Conservation (phyloP, 495 filamentous ascomycete genomes). For the Apiosordaria backusii region DNA sequence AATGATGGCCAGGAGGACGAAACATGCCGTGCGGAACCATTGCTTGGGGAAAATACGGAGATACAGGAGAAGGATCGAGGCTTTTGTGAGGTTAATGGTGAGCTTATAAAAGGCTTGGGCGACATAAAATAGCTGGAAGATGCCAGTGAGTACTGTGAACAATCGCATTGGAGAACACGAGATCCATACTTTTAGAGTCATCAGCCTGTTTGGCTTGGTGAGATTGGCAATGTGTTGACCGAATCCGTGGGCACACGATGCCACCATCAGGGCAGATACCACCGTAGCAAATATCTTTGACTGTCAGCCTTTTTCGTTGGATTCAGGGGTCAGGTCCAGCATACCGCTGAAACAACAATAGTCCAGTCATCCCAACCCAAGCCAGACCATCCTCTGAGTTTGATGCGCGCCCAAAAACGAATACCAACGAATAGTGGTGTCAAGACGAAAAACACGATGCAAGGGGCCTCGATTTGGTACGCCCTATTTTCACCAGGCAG, state of each 20-base stretch:
- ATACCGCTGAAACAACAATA: slow-evolving; percentile 33
- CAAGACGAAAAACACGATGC: slow-evolving; percentile 34
- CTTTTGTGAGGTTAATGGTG: slow-evolving; percentile 32
- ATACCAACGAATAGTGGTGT: slow-evolving; percentile 32
- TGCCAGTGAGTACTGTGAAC: not conserved
- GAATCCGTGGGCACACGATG: slow-evolving; percentile 34
- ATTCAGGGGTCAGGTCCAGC: slow-evolving; percentile 5
- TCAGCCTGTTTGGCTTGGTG: slow-evolving; percentile 22
- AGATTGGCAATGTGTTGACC: slow-evolving; percentile 35
- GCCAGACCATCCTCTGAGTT: slow-evolving; percentile 25
- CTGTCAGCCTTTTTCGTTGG: not conserved
- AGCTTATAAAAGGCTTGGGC: slow-evolving; percentile 34
- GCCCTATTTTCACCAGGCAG: slow-evolving; percentile 27
- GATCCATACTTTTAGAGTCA: slow-evolving; percentile 33
- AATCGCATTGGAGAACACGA: not conserved
- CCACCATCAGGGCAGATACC: slow-evolving; percentile 33
- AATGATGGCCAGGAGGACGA: slow-evolving; percentile 24
- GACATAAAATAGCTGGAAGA: slow-evolving; percentile 27
- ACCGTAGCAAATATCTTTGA: slow-evolving; percentile 28
- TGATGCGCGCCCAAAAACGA: slow-evolving; percentile 31
- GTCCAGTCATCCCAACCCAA: slow-evolving; percentile 38
- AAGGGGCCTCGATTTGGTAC: slow-evolving; percentile 32
- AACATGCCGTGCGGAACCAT: slow-evolving; percentile 23
- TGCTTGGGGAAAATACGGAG: slow-evolving; percentile 30
- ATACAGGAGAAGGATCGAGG: slow-evolving; percentile 33